Percentiles rank a stretch among this genome's conserved stretches.
phyloP scores from a whole-genome alignment of 1,139 yeast species.

The Lodderomyces metapsilosis region DNA sequence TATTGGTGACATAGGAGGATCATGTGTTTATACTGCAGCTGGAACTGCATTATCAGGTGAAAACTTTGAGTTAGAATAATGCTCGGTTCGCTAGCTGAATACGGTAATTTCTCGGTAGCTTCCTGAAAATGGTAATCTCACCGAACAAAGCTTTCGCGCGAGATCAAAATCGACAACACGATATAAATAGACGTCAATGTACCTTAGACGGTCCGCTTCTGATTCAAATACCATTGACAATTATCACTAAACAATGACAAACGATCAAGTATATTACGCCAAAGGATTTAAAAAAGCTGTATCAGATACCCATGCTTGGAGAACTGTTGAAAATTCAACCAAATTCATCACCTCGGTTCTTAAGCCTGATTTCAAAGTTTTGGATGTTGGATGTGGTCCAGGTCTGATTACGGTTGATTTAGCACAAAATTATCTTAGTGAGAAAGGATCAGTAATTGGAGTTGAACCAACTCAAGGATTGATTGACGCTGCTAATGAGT shows the following conservation, averaged over 20 bases:
- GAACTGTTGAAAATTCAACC: constrained; percentile 30
- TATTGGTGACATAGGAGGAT: too few relatives aligned
- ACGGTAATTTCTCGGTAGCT: too few relatives aligned
- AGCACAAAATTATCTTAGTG: constrained; percentile 24
- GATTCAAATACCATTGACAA: neutral
- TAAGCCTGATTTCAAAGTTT: constrained; percentile 23
- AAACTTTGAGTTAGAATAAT: too few relatives aligned
- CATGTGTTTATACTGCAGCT: too few relatives aligned
- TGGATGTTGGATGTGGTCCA: constrained; percentile 45
- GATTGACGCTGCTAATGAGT: constrained; percentile 25
- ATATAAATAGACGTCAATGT: neutral
- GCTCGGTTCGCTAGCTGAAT: too few relatives aligned
- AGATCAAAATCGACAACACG: neutral
- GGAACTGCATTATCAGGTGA: too few relatives aligned
- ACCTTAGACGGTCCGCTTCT: too few relatives aligned
- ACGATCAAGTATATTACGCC: constrained; percentile 23
- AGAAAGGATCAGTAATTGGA: constrained; percentile 28
- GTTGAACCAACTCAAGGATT: constrained; percentile 33
- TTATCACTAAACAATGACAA: constrained; percentile 6
- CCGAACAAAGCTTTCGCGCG: too few relatives aligned
- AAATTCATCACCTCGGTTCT: constrained; percentile 27
- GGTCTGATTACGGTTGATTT: constrained; percentile 38
- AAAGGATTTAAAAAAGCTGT: constrained; percentile 21
- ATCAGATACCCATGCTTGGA: constrained; percentile 34
- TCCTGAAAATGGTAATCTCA: too few relatives aligned